Evolutionary conservation across 768 basidiomycete species (phyloP), one percentile per base, ranked within the genome.

Genomic region (Boletus fagicola): DNA sequence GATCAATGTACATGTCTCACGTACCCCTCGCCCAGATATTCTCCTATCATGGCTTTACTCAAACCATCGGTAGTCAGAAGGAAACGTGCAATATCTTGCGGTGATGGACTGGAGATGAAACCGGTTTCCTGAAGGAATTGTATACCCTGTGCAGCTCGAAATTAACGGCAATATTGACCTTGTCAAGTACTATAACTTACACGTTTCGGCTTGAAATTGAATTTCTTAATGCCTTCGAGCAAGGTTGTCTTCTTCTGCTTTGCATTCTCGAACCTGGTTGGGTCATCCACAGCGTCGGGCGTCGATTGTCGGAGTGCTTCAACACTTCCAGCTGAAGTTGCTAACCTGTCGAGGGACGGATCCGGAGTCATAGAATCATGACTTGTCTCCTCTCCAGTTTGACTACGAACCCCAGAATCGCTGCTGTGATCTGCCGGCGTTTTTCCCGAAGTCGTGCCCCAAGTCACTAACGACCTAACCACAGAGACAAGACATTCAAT

Each of bases 161-260:
- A 53, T 57, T 12, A 60, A 18, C 28, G 18, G 24, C 10, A 33
- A 10, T 20, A 20, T 36, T 31, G 38, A 35, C 24, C 39, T n/a
- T 20, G 16, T 51, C 28, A 69, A 39, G 7, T 28, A 15, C 28
- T 8, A 38, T 39, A 36, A 74, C 87, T 46, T 66, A 95, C 94
- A 63, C 87, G 83, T 75, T 98, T 98, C n/a, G 96, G 95, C 75
- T 97, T 98, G 79, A 88, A 94, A 71, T 98, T 98, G 75, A 99
- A 99, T 74, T 93, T 94, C 73, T 90, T 94, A 73, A 98, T 90
- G 28, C 97, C 97, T 69, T 98, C 96, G 39, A 94, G 75, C 30
- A 98, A 72, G 0, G 90, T 95, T 35, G 92, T 98, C 76, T 99
- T 99, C 75, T 92, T 89, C 75, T 94, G 91, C 71, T 97, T 98